A percentile compares a stretch with the other conserved stretches of the same genome.
Evolutionary conservation across 257 asterid genomes (phyloP).

Genomic region (Solanum piurae): DNA sequence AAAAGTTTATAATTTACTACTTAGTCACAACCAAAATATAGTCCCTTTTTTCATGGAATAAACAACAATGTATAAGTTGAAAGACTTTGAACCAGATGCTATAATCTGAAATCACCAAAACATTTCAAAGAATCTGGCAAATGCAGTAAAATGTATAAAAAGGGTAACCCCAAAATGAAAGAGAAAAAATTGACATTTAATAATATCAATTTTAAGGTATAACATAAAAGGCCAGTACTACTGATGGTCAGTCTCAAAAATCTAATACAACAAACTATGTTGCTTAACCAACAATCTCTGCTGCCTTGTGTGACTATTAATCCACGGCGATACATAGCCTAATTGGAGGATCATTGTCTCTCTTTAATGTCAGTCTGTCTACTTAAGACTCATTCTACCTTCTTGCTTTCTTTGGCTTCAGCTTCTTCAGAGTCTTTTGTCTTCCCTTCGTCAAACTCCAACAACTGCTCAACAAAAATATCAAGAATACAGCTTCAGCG

Average conservation of each 20-base stretch:
- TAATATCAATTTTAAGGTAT: no score
- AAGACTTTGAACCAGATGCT: no score
- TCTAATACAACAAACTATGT: background rate
- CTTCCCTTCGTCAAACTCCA: conserved; percentile 17
- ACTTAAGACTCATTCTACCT: conserved; percentile 3
- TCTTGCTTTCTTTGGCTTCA: conserved; percentile 8
- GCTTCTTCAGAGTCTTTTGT: background rate
- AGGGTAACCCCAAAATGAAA: background rate
- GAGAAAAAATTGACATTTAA: background rate
- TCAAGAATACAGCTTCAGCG: background rate
- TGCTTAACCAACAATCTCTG: background rate
- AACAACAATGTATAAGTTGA: no score
- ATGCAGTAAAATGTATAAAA: no score
- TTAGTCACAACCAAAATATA: no score
- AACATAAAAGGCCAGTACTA: background rate
- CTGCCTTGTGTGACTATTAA: background rate
- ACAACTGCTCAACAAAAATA: conserved; percentile 5
- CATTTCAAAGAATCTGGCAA: no score
- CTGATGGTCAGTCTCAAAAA: background rate
- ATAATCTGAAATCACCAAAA: no score
- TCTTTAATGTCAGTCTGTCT: background rate
- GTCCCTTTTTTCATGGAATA: no score
- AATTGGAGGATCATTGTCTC: background rate
- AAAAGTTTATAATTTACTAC: no score
- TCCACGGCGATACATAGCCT: background rate